Conservation (phyloP, 345 rosid species). For the Syzygium oleosum region DNA sequence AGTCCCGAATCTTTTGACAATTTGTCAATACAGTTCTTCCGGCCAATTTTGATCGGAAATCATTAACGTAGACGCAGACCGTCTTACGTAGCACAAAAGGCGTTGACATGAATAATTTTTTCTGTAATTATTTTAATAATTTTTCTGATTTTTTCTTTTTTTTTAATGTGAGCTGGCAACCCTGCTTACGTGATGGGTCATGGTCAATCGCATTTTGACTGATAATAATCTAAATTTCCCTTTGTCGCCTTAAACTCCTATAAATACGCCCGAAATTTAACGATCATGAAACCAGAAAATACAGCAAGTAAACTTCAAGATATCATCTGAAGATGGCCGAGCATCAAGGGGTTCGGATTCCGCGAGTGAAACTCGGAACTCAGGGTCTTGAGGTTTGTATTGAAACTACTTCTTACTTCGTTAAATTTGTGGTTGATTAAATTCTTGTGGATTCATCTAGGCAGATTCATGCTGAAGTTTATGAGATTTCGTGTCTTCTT, state of each 20-base stretch:
- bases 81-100: too few species aligned
- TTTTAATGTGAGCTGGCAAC: too few species aligned
- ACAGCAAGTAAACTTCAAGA: not conserved
- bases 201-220: not conserved
- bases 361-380: conserved; percentile 9
- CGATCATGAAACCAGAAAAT: not conserved
- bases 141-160: too few species aligned
- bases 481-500: not conserved
- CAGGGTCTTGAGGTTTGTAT: not conserved
- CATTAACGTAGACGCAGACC: accelerated
- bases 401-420: not conserved
- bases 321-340: conserved; percentile 2
- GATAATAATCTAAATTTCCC: not conserved
- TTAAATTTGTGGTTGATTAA: not conserved
- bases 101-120: too few species aligned
- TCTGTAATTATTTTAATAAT: too few species aligned
- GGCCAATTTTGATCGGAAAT: too few species aligned
- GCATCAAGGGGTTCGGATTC: not conserved
- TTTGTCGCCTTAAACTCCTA: not conserved
- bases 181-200: not conserved
- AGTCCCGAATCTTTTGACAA: too few species aligned
- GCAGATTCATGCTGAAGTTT: not conserved
- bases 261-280: not conserved
- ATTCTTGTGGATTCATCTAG: not conserved
- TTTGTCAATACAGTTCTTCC: too few species aligned